Conservation (phyloP, 2,329 filamentous ascomycete species). For the Diaporthe batatas region DNA sequence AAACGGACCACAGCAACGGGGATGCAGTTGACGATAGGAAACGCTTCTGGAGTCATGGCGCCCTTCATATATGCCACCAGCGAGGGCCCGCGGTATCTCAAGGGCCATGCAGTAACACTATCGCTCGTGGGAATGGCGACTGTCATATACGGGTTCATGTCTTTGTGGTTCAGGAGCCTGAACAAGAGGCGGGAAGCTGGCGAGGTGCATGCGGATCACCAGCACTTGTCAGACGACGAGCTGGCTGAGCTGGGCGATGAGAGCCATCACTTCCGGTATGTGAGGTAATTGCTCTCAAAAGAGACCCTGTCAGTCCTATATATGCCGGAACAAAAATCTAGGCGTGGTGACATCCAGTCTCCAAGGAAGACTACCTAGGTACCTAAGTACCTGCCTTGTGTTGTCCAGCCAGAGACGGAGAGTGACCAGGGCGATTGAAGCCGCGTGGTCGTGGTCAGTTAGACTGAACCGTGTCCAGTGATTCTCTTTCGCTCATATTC, state of each 20-base stretch:
- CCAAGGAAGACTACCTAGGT: background rate
- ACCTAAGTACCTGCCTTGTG: too few relatives aligned
- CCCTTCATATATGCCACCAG: conserved; percentile 71
- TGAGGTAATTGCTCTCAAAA: conserved; percentile 47
- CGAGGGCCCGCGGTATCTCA: conserved; percentile 70
- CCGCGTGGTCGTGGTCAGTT: background rate
- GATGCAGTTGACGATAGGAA: conserved; percentile 78
- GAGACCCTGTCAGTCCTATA: background rate
- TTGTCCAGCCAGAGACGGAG: background rate
- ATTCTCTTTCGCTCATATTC: background rate
- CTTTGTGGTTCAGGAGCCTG: conserved; percentile 62
- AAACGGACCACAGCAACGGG: conserved; percentile 81
- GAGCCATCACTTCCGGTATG: conserved; percentile 64
- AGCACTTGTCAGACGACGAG: conserved; percentile 60
- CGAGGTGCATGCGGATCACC: conserved; percentile 54
- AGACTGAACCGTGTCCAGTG: background rate
- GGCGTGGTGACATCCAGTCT: background rate
- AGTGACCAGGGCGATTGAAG: background rate
- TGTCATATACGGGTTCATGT: conserved; percentile 66
- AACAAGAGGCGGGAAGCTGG: conserved; percentile 61
- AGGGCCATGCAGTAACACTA: conserved; percentile 73
- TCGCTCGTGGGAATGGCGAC: conserved; percentile 68
- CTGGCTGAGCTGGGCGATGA: conserved; percentile 66
- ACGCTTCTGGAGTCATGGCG: conserved; percentile 79
- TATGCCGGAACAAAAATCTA: too few relatives aligned